Evolutionary conservation across 225 moss, liverwort and hornwort species (phyloP), one percentile per base, ranked within the genome.

Genomic region (Pseudoscleropodium purum): DNA sequence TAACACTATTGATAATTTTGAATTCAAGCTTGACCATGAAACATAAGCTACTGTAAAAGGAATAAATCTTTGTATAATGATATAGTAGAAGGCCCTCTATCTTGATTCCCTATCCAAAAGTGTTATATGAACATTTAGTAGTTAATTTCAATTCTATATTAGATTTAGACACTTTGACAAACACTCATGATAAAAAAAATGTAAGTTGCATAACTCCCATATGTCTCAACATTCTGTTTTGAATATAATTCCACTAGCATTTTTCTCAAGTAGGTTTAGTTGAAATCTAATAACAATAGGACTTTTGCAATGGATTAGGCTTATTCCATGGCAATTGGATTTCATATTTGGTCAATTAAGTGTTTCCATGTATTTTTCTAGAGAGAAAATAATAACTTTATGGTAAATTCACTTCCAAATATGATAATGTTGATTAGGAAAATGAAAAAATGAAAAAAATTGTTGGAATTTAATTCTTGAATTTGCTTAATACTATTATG

Each of bases 391-490:
- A 37, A 21, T 23, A 34, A 52, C 21, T 23, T 36, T 36, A 10
- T 2, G 0, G 0, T 36, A 14, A 56, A 26, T n/a, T 56, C 4
- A 2, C 17, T 25, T 54, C 16, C 4, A 56, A 79, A 26, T 79
- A n/a, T 26, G 17, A 37, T 26, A 21, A 21, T 1, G 0, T 52
- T 77, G 34, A 77, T 2, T 34, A 8, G 0, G 0, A 51, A 34
- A 34, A 33, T 2, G 0, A 34, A 34, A 51, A 51, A 33, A 33
- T 19, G 18, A 34, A 31, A n/a, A 19, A 19, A 31, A 19, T 11
- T 49, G 13, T 51, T 76, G 2, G 0, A 8, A 34, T 19, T 7
- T 34, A 33, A 7, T 76, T 34, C 23, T 21, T 52, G 21, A 13
- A 14, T 7, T 34, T 49, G 7, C 13, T 5, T 12, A 33, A 51